A percentile compares a stretch with the other conserved stretches of the same genome.
These are phyloP conservation scores for Xerocomellus intermedius DNA, from an alignment of 768 basidiomycete genomes.

Conservation along the genomic window DNA sequence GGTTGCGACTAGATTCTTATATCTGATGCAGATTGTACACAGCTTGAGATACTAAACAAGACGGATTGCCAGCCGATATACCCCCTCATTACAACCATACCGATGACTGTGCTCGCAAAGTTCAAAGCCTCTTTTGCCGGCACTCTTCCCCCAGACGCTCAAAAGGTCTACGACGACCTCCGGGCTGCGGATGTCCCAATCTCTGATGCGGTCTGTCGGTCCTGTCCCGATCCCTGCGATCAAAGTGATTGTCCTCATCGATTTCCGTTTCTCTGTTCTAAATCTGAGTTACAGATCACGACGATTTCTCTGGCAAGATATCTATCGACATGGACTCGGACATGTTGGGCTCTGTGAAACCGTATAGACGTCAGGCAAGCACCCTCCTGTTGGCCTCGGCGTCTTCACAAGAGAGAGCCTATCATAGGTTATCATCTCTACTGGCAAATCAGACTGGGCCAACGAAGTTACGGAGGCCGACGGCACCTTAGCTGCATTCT, in stretches of 20 bases:
- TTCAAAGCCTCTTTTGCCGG: conserved; percentile 21
- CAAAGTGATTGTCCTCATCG: conserved; percentile 43
- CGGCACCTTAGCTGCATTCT: conserved; percentile 66
- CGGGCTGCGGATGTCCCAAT: conserved; percentile 61
- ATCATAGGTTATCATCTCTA: conserved; percentile 78
- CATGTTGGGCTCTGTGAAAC: conserved; percentile 84
- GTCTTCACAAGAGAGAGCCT: background rate
- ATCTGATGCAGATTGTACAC: background rate
- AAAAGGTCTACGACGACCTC: conserved; percentile 49
- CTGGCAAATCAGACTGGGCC: conserved; percentile 88
- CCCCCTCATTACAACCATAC: background rate
- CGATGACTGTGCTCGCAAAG: conserved; percentile 28
- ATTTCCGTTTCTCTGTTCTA: conserved; percentile 28
- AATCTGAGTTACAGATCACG: conserved; percentile 50
- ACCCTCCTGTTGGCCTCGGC: background rate
- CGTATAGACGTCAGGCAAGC: conserved; percentile 77
- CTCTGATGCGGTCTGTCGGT: conserved; percentile 63
- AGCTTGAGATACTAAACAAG: background rate
- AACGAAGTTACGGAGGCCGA: conserved; percentile 71
- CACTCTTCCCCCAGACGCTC: conserved; percentile 31
- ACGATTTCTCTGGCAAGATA: conserved; percentile 71
- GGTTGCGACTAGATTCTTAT: no score
- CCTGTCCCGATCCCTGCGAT: conserved; percentile 77
- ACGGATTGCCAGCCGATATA: background rate
- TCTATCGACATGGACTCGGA: conserved; percentile 75